A percentile compares a stretch with the other conserved stretches of the same genome.
Evolutionary conservation across 2,329 filamentous ascomycete species (phyloP).

Genomic region (Colletotrichum plurivorum): DNA sequence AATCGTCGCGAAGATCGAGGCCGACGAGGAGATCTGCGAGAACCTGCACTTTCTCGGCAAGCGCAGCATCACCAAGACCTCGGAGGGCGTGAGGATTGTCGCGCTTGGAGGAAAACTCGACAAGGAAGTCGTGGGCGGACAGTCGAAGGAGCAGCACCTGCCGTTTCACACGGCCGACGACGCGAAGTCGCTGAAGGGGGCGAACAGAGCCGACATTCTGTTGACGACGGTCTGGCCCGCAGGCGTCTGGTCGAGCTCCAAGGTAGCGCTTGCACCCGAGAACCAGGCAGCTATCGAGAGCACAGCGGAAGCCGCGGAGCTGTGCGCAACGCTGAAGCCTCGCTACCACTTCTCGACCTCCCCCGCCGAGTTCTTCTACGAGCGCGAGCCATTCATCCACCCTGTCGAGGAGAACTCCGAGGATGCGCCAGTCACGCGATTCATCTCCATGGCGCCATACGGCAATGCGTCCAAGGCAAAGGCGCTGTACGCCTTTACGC

Average conservation of each 20-base stretch:
- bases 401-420: constrained; percentile 62
- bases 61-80: constrained; percentile 88
- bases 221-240: constrained; percentile 90
- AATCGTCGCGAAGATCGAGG: constrained; percentile 81
- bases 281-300: constrained; percentile 65
- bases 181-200: constrained; percentile 80
- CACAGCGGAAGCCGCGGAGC: constrained; percentile 80
- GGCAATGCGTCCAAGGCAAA: constrained; percentile 85
- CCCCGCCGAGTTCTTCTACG: constrained; percentile 78
- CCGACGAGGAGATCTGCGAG: constrained; percentile 82
- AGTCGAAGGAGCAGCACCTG: constrained; percentile 80
- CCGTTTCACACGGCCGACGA: constrained; percentile 85
- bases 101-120: constrained; percentile 83
- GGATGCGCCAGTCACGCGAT: constrained; percentile 79
- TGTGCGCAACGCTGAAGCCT: constrained; percentile 86
- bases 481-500: constrained; percentile 82
- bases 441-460: constrained; percentile 88
- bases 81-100: constrained; percentile 90
- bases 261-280: constrained; percentile 69
- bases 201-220: constrained; percentile 86
- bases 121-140: constrained; percentile 69
- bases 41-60: constrained; percentile 94
- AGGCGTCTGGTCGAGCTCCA: constrained; percentile 78
- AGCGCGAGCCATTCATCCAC: constrained; percentile 94
- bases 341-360: constrained; percentile 89